A percentile compares a stretch with the other conserved stretches of the same genome.
Conservation (phyloP, 1,139 yeast species). For the Blastobotrys illinoisensis region DNA sequence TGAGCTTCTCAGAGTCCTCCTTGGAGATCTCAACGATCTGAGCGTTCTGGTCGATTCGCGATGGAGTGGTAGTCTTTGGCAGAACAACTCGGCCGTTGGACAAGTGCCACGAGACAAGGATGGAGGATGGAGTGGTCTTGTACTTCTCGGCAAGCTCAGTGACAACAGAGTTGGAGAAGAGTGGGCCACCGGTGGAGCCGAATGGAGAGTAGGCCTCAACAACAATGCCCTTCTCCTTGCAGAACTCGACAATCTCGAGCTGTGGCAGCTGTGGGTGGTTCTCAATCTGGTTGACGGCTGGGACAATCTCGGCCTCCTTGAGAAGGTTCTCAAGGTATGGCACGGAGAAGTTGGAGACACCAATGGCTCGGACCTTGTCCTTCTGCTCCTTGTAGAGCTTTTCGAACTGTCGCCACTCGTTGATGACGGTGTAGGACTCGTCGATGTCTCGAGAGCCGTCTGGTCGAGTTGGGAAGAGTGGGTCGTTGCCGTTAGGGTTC, state of each 20-base stretch:
- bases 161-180: slow-evolving; percentile 41
- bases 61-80: slow-evolving; percentile 63
- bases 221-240: slow-evolving; percentile 49
- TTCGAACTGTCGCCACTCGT: slow-evolving; percentile 70
- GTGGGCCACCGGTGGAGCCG: slow-evolving; percentile 64
- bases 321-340: slow-evolving; percentile 49
- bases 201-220: slow-evolving; percentile 78
- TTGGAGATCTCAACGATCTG: slow-evolving; percentile 45
- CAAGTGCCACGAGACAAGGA: slow-evolving; percentile 67
- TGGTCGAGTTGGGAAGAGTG: slow-evolving; percentile 37
- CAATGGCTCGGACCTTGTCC: slow-evolving; percentile 63
- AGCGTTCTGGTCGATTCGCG: slow-evolving; percentile 56
- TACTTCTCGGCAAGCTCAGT: slow-evolving; percentile 48
- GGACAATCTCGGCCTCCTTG: slow-evolving; percentile 48
- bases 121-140: slow-evolving; percentile 51
- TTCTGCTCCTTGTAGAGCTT: slow-evolving; percentile 42
- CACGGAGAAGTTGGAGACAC: slow-evolving; percentile 71
- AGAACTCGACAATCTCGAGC: slow-evolving; percentile 51
- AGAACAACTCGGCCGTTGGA: slow-evolving; percentile 64
- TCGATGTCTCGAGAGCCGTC: slow-evolving; percentile 46
- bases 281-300: slow-evolving; percentile 72
- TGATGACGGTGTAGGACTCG: slow-evolving; percentile 50
- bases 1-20: slow-evolving; percentile 50
- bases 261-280: slow-evolving; percentile 74
- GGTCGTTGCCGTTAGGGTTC: slow-evolving; percentile 39